Percentiles rank a stretch among this genome's conserved stretches.
Conservation (phyloP, 2,329 filamentous ascomycete genomes). For the Fusarium sp. region DNA sequence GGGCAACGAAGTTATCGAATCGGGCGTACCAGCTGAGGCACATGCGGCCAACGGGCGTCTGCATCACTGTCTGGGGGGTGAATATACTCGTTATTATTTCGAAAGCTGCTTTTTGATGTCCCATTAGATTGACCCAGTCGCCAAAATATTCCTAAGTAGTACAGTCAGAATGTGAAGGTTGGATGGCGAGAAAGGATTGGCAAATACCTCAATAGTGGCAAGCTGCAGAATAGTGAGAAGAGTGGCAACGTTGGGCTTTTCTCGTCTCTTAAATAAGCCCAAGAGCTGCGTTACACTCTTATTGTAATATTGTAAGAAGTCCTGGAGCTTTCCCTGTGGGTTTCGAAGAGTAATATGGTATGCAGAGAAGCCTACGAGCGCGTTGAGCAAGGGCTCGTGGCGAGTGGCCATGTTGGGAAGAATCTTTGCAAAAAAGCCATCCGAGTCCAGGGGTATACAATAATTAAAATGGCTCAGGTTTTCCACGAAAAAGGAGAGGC, state of each 20-base stretch:
- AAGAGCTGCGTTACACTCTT: constrained; percentile 82
- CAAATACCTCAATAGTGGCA: constrained; percentile 84
- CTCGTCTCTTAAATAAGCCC: constrained; percentile 72
- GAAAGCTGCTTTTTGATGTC: constrained; percentile 89
- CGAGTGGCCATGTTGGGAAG: constrained; percentile 76
- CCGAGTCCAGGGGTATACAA: constrained; percentile 73
- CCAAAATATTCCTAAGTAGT: constrained; percentile 82
- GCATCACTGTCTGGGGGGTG: constrained; percentile 76
- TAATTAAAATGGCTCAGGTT: constrained; percentile 86
- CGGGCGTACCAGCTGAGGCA: constrained; percentile 89
- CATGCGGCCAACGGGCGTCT: constrained; percentile 74
- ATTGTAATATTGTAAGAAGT: constrained; percentile 91
- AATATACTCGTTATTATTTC: constrained; percentile 81
- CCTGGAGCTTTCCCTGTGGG: constrained; percentile 75
- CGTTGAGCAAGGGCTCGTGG: constrained; percentile 83
- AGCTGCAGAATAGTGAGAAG: constrained; percentile 89
- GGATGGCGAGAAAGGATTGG: constrained; percentile 4
- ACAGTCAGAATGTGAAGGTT: constrained; percentile 11
- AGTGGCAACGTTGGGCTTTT: constrained; percentile 76
- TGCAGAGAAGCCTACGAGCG: constrained; percentile 85
- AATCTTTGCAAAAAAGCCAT: constrained; percentile 76
- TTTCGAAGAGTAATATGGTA: constrained; percentile 82
- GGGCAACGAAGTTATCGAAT: constrained; percentile 84
- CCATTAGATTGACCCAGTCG: constrained; percentile 92
- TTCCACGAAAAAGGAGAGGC: constrained; percentile 79